These are phyloP conservation scores for Lichtheimia hyalospora DNA, from an alignment of 371 early-diverging fungal genomes.

Conservation along the genomic window DNA sequence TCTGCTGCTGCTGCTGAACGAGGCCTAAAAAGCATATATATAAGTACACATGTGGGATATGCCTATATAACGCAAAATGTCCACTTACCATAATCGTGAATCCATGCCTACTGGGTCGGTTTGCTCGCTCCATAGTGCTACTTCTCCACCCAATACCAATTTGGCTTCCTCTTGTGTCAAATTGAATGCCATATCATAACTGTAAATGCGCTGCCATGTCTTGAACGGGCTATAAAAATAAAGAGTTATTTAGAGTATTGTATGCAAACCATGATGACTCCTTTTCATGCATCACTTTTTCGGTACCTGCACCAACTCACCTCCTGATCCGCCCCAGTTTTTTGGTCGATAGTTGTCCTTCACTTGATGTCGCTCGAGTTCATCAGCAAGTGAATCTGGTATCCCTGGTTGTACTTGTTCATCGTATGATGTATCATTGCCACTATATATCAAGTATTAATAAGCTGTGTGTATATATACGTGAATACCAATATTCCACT, in stretches of 20 bases:
- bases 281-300: not conserved
- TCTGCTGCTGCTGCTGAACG: conserved; percentile 58
- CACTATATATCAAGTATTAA: conserved; percentile 1
- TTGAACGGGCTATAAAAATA: conserved; percentile 63
- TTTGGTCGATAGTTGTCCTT: conserved; percentile 27
- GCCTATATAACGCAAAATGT: not conserved
- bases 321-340: conserved; percentile 45
- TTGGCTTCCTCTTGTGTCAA: conserved; percentile 56
- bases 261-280: not conserved
- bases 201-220: conserved; percentile 78
- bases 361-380: conserved; percentile 20
- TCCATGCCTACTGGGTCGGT: conserved; percentile 66
- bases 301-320: conserved; percentile 54
- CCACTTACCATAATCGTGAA: conserved; percentile 56
- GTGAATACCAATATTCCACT: not conserved
- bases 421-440: conserved; percentile 42
- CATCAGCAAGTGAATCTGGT: conserved; percentile 18
- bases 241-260: not conserved
- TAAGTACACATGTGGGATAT: not conserved
- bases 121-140: conserved; percentile 78
- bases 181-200: conserved; percentile 66
- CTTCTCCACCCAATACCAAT: conserved; percentile 48
- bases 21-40: conserved; percentile 25
- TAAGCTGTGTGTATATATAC: not conserved
- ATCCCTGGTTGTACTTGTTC: conserved; percentile 35